Conservation (phyloP, 306 rosid species). For the Abrus pulchellus region DNA sequence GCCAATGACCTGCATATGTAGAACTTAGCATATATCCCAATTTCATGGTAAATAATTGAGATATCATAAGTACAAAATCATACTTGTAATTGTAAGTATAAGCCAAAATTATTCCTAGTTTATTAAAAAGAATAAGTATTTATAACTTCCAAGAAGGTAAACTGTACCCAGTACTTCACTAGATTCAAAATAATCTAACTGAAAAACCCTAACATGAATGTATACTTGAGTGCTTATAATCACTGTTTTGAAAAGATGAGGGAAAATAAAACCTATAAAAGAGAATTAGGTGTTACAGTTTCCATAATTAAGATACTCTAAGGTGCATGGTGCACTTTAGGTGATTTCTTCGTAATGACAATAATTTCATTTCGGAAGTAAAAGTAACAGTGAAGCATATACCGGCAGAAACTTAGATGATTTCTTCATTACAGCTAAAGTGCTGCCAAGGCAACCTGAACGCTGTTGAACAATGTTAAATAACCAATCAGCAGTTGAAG, state of each 20-base stretch:
- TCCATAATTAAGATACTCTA: constrained; percentile 35
- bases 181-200: constrained; percentile 27
- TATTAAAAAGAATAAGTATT: not conserved
- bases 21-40: constrained; percentile 34
- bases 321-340: constrained; percentile 4
- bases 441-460: constrained; percentile 92
- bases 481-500: constrained; percentile 46
- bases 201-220: constrained; percentile 9
- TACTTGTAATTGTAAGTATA: constrained; percentile 12
- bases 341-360: constrained; percentile 23
- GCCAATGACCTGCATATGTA: constrained; percentile 84
- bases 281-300: constrained; percentile 31
- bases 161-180: constrained; percentile 6
- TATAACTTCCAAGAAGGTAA: constrained; percentile 42
- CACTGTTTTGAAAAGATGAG: constrained; percentile 17
- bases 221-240: constrained; percentile 27
- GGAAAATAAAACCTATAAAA: constrained; percentile 22
- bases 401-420: constrained; percentile 92
- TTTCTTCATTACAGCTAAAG: constrained; percentile 97
- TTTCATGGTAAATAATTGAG: constrained; percentile 8
- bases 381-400: constrained; percentile 50
- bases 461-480: constrained; percentile 67
- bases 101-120: constrained; percentile 31
- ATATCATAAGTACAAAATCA: constrained; percentile 12
- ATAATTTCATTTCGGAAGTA: constrained; percentile 28